Evolutionary conservation across 2,329 filamentous ascomycete species (phyloP).

Genomic region (Tolypocladium tundrense): DNA sequence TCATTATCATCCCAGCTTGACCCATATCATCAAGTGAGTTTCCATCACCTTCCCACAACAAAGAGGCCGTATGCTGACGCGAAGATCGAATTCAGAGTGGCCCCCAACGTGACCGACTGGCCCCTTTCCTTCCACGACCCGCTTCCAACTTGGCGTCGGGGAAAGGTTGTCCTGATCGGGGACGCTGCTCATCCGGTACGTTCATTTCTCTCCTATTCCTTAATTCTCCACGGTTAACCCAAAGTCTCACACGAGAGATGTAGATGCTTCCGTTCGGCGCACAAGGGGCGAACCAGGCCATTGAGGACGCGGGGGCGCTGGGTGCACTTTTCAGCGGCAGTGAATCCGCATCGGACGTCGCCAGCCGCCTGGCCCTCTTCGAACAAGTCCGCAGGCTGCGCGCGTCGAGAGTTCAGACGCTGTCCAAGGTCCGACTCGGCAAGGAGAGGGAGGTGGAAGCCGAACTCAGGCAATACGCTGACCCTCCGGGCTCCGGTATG

Average conservation of each 20-base stretch:
- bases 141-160: constrained; percentile 1
- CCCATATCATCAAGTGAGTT: constrained; percentile 1
- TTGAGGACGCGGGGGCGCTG: constrained; percentile 3
- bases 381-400: too few relatives aligned
- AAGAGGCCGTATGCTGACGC: too few relatives aligned
- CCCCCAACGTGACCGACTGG: background rate
- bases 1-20: constrained; percentile 1
- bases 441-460: too few relatives aligned
- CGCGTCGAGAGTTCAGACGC: too few relatives aligned
- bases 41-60: too few relatives aligned
- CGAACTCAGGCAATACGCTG: too few relatives aligned
- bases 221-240: too few relatives aligned
- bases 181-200: constrained; percentile 5
- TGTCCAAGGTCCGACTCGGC: too few relatives aligned
- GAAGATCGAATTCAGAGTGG: background rate
- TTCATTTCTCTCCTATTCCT: background rate
- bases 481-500: too few relatives aligned
- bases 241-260: background rate
- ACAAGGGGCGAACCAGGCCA: constrained; percentile 5
- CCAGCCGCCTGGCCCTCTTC: too few relatives aligned
- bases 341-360: background rate
- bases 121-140: constrained; percentile 3
- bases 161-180: constrained; percentile 3
- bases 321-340: background rate
- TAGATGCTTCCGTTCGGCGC: constrained; percentile 6